Conservation (phyloP, 495 filamentous ascomycete species). For the Xylaria curta region DNA sequence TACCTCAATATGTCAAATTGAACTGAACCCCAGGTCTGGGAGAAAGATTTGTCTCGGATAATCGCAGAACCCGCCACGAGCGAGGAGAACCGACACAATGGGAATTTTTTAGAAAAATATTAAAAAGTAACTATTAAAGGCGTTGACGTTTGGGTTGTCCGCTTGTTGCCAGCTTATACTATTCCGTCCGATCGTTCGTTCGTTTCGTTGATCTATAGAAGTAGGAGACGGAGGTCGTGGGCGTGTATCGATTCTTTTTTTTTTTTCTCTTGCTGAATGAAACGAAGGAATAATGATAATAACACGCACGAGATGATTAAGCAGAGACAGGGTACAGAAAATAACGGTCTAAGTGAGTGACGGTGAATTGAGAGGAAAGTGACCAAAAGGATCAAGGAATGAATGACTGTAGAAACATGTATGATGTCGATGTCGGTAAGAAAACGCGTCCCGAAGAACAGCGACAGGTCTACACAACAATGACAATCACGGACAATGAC, state of each 20-base stretch:
- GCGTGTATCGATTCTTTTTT: background rate
- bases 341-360: conserved; percentile 24
- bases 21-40: background rate
- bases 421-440: conserved; percentile 6
- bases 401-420: conserved; percentile 30
- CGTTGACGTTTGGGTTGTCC: background rate
- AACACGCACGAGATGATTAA: conserved; percentile 12
- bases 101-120: conserved; percentile 17
- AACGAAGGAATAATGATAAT: conserved; percentile 11
- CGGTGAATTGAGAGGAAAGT: conserved; percentile 21
- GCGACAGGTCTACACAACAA: conserved; percentile 12
- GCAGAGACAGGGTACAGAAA: conserved; percentile 13
- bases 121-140: conserved; percentile 28
- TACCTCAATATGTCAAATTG: conserved; percentile 15
- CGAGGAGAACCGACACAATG: background rate
- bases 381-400: conserved; percentile 28
- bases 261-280: background rate
- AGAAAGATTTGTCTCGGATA: conserved; percentile 20
- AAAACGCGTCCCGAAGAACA: conserved; percentile 10
- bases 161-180: background rate
- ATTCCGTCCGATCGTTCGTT: background rate
- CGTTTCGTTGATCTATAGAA: background rate
- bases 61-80: background rate
- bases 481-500: conserved; percentile 8
- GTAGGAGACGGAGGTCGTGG: background rate